A percentile compares a stretch with the other conserved stretches of the same genome.
These are phyloP conservation scores for Pezicula neosporulosa DNA, from an alignment of 2,329 filamentous ascomycete species.

Conservation along the genomic window DNA sequence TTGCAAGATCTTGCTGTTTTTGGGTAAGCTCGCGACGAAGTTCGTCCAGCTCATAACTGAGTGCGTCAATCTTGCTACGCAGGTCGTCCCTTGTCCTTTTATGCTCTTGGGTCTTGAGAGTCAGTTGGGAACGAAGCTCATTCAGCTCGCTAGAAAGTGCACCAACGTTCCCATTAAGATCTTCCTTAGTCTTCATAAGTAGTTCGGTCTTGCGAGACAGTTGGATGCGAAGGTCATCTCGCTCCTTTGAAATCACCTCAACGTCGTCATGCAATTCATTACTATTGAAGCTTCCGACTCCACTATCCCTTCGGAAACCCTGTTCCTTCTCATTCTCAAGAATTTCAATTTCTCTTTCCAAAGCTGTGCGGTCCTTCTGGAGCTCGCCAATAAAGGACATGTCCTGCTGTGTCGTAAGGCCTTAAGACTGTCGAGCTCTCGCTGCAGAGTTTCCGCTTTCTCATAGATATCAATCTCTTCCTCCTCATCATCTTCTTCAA, in stretches of 20 bases:
- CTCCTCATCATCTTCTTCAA: constrained; percentile 27
- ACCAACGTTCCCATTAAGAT: too few relatives aligned
- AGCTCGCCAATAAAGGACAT: background rate
- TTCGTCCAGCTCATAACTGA: too few relatives aligned
- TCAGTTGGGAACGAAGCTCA: too few relatives aligned
- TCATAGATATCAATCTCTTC: background rate
- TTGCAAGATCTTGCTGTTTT: too few relatives aligned
- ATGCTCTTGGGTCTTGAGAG: too few relatives aligned
- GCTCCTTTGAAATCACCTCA: constrained; percentile 4
- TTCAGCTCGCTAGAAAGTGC: too few relatives aligned
- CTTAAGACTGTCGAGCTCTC: background rate
- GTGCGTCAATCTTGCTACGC: too few relatives aligned
- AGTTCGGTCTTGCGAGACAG: background rate
- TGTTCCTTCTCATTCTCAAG: background rate
- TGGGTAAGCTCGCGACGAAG: too few relatives aligned
- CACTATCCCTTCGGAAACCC: background rate
- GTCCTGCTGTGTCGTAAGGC: background rate
- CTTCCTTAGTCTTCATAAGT: background rate
- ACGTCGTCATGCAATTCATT: constrained; percentile 10
- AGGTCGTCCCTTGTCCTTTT: too few relatives aligned
- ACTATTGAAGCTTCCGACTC: background rate
- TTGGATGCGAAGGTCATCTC: too few relatives aligned
- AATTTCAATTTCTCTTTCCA: background rate
- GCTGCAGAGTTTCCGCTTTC: background rate
- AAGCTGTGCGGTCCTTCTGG: background rate